A percentile compares a stretch with the other conserved stretches of the same genome.
Evolutionary conservation across 2,329 filamentous ascomycete genomes (phyloP).

Genomic region (Diaporthe eres): DNA sequence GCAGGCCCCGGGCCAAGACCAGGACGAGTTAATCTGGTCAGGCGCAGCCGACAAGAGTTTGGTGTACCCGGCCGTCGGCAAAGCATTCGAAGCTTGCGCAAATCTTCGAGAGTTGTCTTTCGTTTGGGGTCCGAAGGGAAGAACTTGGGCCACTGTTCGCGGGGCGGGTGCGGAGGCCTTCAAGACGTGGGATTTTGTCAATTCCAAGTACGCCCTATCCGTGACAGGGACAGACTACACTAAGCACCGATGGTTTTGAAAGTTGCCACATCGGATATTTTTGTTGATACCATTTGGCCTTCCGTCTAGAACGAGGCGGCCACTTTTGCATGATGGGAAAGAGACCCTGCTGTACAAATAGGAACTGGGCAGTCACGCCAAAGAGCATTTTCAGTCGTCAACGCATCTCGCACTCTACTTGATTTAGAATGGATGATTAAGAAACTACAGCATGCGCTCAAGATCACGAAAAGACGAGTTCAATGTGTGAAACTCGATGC

Average conservation of each 20-base stretch:
- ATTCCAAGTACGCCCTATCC: not conserved
- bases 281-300: too few species aligned
- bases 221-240: not conserved
- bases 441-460: not conserved
- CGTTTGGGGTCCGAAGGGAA: not conserved
- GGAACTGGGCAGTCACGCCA: not conserved
- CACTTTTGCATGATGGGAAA: too few species aligned
- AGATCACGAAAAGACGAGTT: not conserved
- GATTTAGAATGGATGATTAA: not conserved
- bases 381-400: not conserved
- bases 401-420: not conserved
- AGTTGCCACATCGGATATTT: not conserved
- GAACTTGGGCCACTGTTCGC: not conserved
- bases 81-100: not conserved
- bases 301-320: too few species aligned
- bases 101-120: not conserved
- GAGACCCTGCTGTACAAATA: not conserved
- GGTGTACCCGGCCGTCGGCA: not conserved
- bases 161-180: not conserved
- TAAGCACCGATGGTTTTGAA: not conserved
- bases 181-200: not conserved
- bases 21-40: not conserved
- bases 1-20: not conserved
- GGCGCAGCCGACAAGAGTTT: not conserved
- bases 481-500: not conserved